These are phyloP conservation scores for Monosporascus cannonballus DNA, from an alignment of 2,329 filamentous ascomycete species.

Conservation along the genomic window DNA sequence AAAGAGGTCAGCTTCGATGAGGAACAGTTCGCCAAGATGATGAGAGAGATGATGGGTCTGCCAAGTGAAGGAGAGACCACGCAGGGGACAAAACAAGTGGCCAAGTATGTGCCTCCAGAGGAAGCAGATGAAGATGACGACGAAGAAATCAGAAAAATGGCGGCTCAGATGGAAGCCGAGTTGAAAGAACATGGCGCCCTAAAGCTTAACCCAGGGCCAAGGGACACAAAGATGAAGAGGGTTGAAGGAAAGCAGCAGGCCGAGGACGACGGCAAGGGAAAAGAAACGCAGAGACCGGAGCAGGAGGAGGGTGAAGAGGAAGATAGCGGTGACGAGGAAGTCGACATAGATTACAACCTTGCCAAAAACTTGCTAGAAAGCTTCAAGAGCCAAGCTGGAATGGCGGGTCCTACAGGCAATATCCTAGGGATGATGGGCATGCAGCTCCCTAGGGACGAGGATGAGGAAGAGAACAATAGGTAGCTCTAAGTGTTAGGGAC, in stretches of 20 bases:
- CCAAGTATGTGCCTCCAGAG: conserved; percentile 5
- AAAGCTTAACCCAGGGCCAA: conserved; percentile 37
- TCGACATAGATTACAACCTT: conserved; percentile 79
- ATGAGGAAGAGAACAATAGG: conserved; percentile 34
- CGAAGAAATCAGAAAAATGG: conserved; percentile 59
- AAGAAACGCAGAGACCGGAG: conserved; percentile 6
- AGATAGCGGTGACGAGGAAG: conserved; percentile 49
- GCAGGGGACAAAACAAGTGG: conserved; percentile 2
- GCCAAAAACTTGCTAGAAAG: conserved; percentile 88
- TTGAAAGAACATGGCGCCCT: conserved; percentile 64
- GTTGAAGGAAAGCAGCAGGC: conserved; percentile 22
- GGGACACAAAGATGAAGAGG: conserved; percentile 19
- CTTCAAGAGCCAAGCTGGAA: conserved; percentile 83
- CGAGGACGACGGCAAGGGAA: conserved; percentile 13
- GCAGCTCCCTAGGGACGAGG: conserved; percentile 73
- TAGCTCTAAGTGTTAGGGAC: neutral
- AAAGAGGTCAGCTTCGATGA: conserved; percentile 78
- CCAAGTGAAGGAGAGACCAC: conserved; percentile 20
- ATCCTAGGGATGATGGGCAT: conserved; percentile 82
- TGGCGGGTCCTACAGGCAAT: conserved; percentile 81
- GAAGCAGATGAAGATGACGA: conserved; percentile 32
- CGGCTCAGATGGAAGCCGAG: conserved; percentile 67
- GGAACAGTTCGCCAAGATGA: conserved; percentile 76
- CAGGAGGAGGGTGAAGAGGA: conserved; percentile 40
- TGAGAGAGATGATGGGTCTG: conserved; percentile 85